These are phyloP conservation scores for Podaxis sp. DNA, from an alignment of 768 basidiomycete genomes.

Conservation along the genomic window DNA sequence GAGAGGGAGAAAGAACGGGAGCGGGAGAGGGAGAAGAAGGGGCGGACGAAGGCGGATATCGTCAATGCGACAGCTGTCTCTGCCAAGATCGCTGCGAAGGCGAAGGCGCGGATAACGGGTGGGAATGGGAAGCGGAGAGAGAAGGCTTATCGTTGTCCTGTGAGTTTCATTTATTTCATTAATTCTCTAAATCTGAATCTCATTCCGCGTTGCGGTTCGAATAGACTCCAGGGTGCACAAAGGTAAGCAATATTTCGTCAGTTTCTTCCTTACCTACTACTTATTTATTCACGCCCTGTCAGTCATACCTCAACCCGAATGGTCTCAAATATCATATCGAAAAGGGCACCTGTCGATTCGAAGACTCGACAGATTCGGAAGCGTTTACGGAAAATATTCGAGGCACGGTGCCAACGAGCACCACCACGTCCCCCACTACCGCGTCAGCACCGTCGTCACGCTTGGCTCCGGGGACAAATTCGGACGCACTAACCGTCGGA, in stretches of 20 bases:
- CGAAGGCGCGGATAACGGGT: conserved; percentile 10
- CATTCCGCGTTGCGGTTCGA: conserved; percentile 5
- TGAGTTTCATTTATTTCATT: conserved; percentile 26
- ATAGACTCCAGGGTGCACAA: conserved; percentile 49
- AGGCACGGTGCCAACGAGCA: conserved; percentile 2
- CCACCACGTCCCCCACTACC: background rate
- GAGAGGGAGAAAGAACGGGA: conserved; percentile 3
- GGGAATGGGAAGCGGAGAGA: conserved; percentile 29
- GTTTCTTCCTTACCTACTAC: background rate
- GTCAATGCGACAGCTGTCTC: conserved; percentile 14
- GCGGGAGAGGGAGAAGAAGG: conserved; percentile 1
- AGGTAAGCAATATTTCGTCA: conserved; percentile 33
- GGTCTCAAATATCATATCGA: conserved; percentile 68
- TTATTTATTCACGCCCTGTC: background rate
- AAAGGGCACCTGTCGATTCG: conserved; percentile 60
- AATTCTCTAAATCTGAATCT: background rate
- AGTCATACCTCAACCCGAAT: conserved; percentile 65
- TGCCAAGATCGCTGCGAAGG: conserved; percentile 9
- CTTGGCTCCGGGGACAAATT: background rate
- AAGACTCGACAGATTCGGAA: conserved; percentile 19
- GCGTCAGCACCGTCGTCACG: background rate
- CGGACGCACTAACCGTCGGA: background rate
- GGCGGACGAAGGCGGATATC: conserved; percentile 8
- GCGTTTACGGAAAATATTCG: conserved; percentile 3
- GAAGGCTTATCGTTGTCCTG: conserved; percentile 49